Evolutionary conservation across 1,284 basidiomycete species (phyloP), one percentile per base, ranked within the genome.

Genomic region (Boletus sp.): DNA sequence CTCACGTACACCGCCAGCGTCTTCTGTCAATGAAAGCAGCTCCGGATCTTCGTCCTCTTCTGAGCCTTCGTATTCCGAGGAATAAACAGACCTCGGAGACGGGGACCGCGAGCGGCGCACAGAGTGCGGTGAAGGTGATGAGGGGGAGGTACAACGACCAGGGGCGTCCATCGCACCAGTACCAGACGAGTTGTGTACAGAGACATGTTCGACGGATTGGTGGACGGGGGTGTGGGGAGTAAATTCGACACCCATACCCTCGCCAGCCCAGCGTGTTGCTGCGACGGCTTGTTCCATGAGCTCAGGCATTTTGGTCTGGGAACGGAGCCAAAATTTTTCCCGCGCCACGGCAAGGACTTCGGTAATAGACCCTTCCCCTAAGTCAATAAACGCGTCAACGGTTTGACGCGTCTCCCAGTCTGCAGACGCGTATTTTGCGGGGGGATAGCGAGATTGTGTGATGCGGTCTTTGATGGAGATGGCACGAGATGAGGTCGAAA

Each of bases 251-350:
- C 67, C 71, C 65, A 78, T 79, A 30, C 77, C 75, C 28, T 74
- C 76, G 31, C 76, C 77, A 23, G 79, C 78, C 67, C 79, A 85
- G 52, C 81, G 74, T 21, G 81, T 78, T 52, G 89, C 83, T 27
- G 88, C 87, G 5, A 90, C 71, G 5, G 87, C 85, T 63, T 91
- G 87, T 64, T 80, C 78, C 70, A 89, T 81, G 71, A 90, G 81
- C 59, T 88, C 86, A 4, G 77, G 76, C 57, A 91, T 78, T 64
- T 86, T 85, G 0, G 89, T 91, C 69, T 84, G 74, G 55, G 76
- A 80, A 47, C 84, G 77, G 52, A 91, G 71, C 90, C 90, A 92
- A 56, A 80, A 77, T 72, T 89, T 88, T 71, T 91, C 90, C 62
- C 83, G 78, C 31, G 86, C 86, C 30, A 86, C 70, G 47, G 69